Percentiles rank a stretch among this genome's conserved stretches.
Conservation (phyloP, 2,329 filamentous ascomycete species). For the Venturia aucupariae region DNA sequence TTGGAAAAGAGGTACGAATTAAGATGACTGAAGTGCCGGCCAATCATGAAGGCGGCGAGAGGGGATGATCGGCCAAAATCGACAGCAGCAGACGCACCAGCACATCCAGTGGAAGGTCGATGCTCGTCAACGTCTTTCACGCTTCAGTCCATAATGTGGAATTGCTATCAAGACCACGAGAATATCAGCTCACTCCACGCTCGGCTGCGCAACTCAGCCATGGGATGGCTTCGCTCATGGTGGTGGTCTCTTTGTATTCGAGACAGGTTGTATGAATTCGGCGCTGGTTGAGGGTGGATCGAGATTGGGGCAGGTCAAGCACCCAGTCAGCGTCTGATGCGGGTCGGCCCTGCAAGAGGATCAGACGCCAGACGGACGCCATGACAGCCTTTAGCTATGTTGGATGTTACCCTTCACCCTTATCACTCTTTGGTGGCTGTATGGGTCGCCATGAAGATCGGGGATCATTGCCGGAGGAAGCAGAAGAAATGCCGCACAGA, state of each 20-base stretch:
- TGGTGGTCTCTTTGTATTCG: background rate
- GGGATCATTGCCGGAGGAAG: background rate
- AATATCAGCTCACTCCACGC: background rate
- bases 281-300: background rate
- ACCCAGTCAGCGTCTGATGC: background rate
- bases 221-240: background rate
- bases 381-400: background rate
- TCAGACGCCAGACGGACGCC: background rate
- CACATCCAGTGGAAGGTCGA: background rate
- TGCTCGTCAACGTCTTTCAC: background rate
- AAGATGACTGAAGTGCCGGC: background rate
- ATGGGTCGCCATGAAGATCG: background rate
- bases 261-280: background rate
- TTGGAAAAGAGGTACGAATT: background rate
- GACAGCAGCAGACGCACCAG: constrained; percentile 7
- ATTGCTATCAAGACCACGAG: background rate
- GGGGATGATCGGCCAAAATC: background rate
- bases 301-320: background rate
- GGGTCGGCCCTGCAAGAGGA: constrained; percentile 8
- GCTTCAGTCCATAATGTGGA: background rate
- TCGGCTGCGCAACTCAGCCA: background rate
- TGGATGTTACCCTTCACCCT: background rate
- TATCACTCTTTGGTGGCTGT: background rate
- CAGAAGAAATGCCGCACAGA: constrained; percentile 1
- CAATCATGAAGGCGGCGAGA: constrained; percentile 1